These are phyloP conservation scores for Massarina eburnea DNA, from an alignment of 2,329 filamentous ascomycete genomes.

Conservation along the genomic window DNA sequence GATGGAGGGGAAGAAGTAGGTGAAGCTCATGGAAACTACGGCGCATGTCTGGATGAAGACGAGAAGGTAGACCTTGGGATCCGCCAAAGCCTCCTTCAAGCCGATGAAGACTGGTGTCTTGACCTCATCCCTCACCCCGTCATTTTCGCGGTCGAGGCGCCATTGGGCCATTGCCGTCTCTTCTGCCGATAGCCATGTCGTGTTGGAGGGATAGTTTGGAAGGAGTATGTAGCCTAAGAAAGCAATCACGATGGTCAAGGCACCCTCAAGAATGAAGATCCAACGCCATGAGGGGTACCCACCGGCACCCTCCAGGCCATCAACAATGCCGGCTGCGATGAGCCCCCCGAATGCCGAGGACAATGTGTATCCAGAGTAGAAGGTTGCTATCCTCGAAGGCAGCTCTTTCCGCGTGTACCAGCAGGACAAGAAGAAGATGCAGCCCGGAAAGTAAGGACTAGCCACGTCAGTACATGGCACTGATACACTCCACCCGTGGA, in stretches of 20 bases:
- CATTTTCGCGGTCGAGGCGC: slow-evolving; percentile 22
- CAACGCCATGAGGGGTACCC: slow-evolving; percentile 37
- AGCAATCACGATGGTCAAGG: slow-evolving; percentile 18
- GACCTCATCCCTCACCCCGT: slow-evolving; percentile 18
- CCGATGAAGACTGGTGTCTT: slow-evolving; percentile 34
- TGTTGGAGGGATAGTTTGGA: slow-evolving; percentile 54
- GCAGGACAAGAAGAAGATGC: slow-evolving; percentile 24
- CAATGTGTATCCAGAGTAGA: slow-evolving; percentile 58
- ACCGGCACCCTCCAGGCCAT: slow-evolving; percentile 37
- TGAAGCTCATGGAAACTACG: slow-evolving; percentile 50
- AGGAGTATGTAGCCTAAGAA: slow-evolving; percentile 48
- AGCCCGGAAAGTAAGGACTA: slow-evolving; percentile 16
- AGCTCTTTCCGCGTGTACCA: slow-evolving; percentile 40
- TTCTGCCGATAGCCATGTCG: slow-evolving; percentile 43
- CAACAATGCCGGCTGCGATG: slow-evolving; percentile 55
- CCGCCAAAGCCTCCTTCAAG: slow-evolving; percentile 51
- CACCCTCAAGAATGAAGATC: slow-evolving; percentile 25
- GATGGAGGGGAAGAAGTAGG: slow-evolving; percentile 67
- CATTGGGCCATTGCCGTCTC: slow-evolving; percentile 23
- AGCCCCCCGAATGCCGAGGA: slow-evolving; percentile 56
- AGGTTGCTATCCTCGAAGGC: slow-evolving; percentile 59
- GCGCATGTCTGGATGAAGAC: slow-evolving; percentile 58
- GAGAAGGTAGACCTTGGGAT: slow-evolving; percentile 57
- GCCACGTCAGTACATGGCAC: not conserved
- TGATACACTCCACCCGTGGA: not conserved